These are phyloP conservation scores for Tulasnella sp. DNA, from an alignment of 768 basidiomycete genomes.

Conservation along the genomic window DNA sequence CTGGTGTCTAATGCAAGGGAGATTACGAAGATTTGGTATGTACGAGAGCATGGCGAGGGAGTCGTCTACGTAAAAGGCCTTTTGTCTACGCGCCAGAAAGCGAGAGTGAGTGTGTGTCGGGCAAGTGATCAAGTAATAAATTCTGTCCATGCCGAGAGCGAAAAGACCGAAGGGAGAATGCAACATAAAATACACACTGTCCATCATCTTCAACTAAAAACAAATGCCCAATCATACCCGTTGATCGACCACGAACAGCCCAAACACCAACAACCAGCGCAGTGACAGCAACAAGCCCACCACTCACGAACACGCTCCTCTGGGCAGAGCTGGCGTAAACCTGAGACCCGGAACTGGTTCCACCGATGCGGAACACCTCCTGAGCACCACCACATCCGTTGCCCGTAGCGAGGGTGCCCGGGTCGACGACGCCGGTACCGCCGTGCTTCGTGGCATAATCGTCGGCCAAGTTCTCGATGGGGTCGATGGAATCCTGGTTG, in stretches of 20 bases:
- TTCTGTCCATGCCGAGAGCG: background rate
- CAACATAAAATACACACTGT: background rate
- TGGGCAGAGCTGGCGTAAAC: background rate
- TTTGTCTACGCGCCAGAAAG: background rate
- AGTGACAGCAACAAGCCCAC: background rate
- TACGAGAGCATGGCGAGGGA: too few relatives aligned
- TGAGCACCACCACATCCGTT: slow-evolving; percentile 56
- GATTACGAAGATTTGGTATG: too few relatives aligned
- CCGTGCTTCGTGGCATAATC: slow-evolving; percentile 41
- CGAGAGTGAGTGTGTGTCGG: background rate
- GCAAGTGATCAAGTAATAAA: background rate
- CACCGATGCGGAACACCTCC: slow-evolving; percentile 32
- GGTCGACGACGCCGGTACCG: slow-evolving; percentile 59
- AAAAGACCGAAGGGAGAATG: too few relatives aligned
- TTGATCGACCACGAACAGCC: background rate
- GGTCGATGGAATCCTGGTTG: too few relatives aligned
- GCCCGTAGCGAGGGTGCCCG: slow-evolving; percentile 58
- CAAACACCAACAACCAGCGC: background rate
- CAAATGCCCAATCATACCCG: background rate
- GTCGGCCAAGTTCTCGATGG: too few relatives aligned
- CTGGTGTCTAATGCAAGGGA: too few relatives aligned
- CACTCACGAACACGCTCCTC: background rate
- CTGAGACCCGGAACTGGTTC: background rate
- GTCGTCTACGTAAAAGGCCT: background rate
- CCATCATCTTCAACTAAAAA: background rate